phyloP scores from a whole-genome alignment of 805 yeast species.

The Lipomyces spencermartinsiae region DNA sequence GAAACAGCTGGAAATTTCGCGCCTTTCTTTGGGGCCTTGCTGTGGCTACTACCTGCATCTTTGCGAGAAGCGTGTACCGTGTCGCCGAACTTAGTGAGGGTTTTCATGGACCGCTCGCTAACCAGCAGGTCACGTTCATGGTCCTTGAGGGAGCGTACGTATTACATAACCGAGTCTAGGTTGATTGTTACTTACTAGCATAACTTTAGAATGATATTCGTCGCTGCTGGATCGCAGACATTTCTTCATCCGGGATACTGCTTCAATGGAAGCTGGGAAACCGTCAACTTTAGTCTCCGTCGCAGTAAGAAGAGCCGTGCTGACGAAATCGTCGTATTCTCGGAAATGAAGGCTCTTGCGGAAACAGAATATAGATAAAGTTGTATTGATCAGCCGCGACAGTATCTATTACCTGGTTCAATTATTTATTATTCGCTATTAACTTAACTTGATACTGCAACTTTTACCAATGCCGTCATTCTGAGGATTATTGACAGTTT shows the following conservation, averaged over 20 bases:
- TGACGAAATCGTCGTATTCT: neutral
- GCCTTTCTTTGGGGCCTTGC: conserved; percentile 1
- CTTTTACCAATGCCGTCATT: too few species aligned
- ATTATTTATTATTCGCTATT: too few species aligned
- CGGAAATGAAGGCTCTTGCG: neutral
- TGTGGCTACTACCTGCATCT: conserved; percentile 5
- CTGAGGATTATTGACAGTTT: too few species aligned
- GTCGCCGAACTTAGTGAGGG: conserved; percentile 10
- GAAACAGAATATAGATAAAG: neutral
- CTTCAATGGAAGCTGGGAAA: conserved; percentile 9
- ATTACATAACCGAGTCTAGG: neutral
- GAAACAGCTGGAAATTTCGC: neutral
- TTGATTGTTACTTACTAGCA: neutral
- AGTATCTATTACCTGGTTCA: too few species aligned
- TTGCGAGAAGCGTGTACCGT: conserved; percentile 2
- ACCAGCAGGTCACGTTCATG: conserved; percentile 14
- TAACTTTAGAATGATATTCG: conserved; percentile 1
- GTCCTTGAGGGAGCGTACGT: conserved; percentile 9
- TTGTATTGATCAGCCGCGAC: too few species aligned
- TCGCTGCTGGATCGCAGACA: neutral
- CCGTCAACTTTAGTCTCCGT: conserved; percentile 4
- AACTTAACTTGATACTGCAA: too few species aligned
- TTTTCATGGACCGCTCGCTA: conserved; percentile 2
- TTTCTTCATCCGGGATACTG: conserved; percentile 4
- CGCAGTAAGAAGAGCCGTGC: neutral